Base-by-base conservation (phyloP, 2,329 filamentous ascomycete species). In the Chrysosporium keratinophilum region DNA sequence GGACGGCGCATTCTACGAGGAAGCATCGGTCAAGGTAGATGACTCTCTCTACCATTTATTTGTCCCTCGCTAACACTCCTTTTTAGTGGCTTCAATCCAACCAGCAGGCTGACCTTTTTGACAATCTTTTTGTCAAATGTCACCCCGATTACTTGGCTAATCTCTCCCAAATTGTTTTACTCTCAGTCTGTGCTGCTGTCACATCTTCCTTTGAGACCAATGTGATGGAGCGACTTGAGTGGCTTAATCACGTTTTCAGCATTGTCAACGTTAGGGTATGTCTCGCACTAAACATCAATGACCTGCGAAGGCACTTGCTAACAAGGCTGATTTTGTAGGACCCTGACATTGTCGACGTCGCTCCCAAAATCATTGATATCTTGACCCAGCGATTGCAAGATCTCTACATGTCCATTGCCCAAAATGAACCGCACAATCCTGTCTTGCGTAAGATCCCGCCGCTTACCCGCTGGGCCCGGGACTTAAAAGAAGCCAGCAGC, bases 131-230 rank as follows among this genome's bases (percentile, higher is more conserved):
- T 62, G 73, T 79, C 19, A 75, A 73, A 52, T 72, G 78, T 60
- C 76, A 78, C 56, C 80, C 81, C 0, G 66, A 69, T 7, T 84
- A 81, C 64, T 69, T 84, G 20, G 69, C 69, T 15, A 69, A 72
- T 39, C 73, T 83, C 15, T 75, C 78, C 31, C 76, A 79, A 1
- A 74, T 84, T 40, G 74, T 83, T 35, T 72, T 75, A 20, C 73
- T 84, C 41, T 82, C 80, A 1, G 79, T 82, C 23, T 78, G 78
- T 50, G 79, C 80, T 19, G 80, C 81, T n/a, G 77, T 83, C 23
- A 81, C 79, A 1, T 74, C 76, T 2, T 74, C 74, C 43, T 68
- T 83, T 54, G 70, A 76, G 31, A 76, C 74, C 9, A 76, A 80
- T 57, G 64, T 78, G 23, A 62, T 68, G 34, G 71, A 78, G 63